Evolutionary conservation across 164 flowering plant genomes (phyloP), one percentile per base, ranked within the genome.

Genomic region (Pachysandra terminalis): DNA sequence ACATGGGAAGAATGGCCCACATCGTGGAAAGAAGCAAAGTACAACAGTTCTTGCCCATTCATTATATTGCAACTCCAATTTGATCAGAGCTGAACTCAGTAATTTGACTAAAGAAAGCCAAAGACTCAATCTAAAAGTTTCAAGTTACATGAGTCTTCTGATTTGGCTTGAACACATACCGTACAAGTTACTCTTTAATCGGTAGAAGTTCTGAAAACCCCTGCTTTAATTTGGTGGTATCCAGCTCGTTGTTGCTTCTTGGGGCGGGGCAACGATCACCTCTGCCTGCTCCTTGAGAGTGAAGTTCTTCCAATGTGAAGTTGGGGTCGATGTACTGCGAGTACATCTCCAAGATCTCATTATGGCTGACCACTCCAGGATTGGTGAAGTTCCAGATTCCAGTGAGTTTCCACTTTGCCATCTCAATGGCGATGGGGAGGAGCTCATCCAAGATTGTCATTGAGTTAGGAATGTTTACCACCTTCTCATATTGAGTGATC

Each of bases 371-470:
- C n/a, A 71, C 80, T 21, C 82, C 82, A 28, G 82, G 82, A 28
- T 80, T 80, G 67, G 82, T 80, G 74, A 80, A 80, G 69, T 80
- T 80, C 78, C 78, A 77, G 48, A 80, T 77, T 14, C 82, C 82
- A 0, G 80, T 77, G 65, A 80, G 80, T 68, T 80, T 80, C 64
- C 78, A 66, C 67, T 80, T 80, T 8, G 82, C 82, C 80, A 80
- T 80, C 70, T 80, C 78, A 58, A 80, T 74, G 69, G 82, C 77
- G 48, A 80, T 77, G 48, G 82, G 82, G 19, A 80, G 75, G 54
- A 80, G 82, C 57, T 80, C 82, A 56, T 80, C 82, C 69, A 80
- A 67, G 32, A 80, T 76, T 54, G 82, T 80, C 82, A 80, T 77
- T 1, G 82, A 80, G 49, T 80, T 80, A 32, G 82, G 82, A 45